Conservation (phyloP, 139 green algal genomes). For the Volvox reticuliferus region DNA sequence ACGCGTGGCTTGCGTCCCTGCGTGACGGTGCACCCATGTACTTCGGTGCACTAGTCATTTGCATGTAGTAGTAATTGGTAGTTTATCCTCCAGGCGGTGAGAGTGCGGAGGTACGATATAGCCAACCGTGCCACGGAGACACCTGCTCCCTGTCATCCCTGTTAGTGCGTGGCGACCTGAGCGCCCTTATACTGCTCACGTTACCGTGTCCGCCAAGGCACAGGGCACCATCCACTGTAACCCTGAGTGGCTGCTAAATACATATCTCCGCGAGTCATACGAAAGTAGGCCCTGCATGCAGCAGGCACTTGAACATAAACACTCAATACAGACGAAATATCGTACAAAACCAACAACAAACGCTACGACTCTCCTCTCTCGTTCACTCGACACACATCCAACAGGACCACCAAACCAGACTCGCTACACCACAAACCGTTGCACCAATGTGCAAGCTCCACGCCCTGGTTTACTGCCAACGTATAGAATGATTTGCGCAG, state of each 20-base stretch:
- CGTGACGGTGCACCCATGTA: too few species aligned
- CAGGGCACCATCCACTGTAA: too few species aligned
- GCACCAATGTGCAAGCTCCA: neutral
- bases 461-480: neutral
- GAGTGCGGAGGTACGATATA: too few species aligned
- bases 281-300: neutral
- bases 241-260: neutral
- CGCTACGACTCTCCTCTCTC: neutral
- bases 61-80: too few species aligned
- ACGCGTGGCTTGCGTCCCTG: too few species aligned
- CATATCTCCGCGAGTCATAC: neutral
- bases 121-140: too few species aligned
- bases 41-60: too few species aligned
- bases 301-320: neutral
- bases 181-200: too few species aligned
- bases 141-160: too few species aligned
- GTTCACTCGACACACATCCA: neutral
- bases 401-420: neutral
- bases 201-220: too few species aligned
- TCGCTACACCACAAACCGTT: neutral
- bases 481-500: neutral
- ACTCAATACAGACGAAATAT: neutral
- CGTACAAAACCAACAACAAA: neutral
- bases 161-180: too few species aligned
- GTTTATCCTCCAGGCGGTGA: too few species aligned